Conservation (phyloP, 2,329 filamentous ascomycete species). For the Boeremia exigua region DNA sequence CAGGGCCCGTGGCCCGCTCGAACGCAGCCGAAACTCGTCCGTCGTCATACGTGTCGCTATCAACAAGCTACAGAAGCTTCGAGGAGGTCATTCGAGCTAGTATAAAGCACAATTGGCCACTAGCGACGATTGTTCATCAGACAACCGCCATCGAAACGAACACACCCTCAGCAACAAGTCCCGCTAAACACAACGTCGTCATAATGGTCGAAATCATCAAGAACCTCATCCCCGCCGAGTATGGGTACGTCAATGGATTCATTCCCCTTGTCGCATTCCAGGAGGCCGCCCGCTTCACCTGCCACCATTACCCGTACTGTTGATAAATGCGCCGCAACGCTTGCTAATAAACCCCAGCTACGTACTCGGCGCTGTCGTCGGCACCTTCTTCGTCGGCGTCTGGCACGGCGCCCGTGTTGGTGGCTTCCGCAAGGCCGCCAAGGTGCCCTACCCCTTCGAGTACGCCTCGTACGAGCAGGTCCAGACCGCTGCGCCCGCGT, state of each 20-base stretch:
- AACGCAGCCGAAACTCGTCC: constrained; percentile 13
- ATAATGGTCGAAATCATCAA: constrained; percentile 17
- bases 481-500: constrained; percentile 46
- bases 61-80: constrained; percentile 7
- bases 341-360: constrained; percentile 51
- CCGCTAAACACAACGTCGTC: background rate
- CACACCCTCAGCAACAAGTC: background rate
- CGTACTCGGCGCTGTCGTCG: constrained; percentile 61
- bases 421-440: constrained; percentile 57
- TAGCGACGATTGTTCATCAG: background rate
- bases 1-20: constrained; percentile 6
- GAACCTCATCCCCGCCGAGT: constrained; percentile 18
- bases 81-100: constrained; percentile 7
- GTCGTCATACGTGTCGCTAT: constrained; percentile 1
- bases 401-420: constrained; percentile 58
- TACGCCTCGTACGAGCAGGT: constrained; percentile 64
- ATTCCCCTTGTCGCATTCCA: background rate
- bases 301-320: background rate
- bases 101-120: constrained; percentile 1
- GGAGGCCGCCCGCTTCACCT: too few species aligned
- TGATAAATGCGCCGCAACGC: background rate
- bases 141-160: background rate
- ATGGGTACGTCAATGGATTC: constrained; percentile 5
- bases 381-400: constrained; percentile 60
- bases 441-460: constrained; percentile 63